phyloP scores from a whole-genome alignment of 2,329 filamentous ascomycete genomes.

The Ophiostoma sp. region DNA sequence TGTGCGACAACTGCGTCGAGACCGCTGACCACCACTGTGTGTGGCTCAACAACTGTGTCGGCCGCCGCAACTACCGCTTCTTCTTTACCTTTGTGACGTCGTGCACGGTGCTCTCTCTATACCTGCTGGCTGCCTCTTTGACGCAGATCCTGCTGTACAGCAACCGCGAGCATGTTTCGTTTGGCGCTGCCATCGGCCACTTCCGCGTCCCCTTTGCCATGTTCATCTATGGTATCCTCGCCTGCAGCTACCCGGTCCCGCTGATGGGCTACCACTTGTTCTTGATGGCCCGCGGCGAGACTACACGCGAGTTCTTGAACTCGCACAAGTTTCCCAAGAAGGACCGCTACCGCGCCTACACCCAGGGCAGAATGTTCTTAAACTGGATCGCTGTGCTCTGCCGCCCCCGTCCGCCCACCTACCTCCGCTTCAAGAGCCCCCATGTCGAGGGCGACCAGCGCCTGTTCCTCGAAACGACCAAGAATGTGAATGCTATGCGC shows the following conservation, averaged over 20 bases:
- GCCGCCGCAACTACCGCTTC: conserved; percentile 94
- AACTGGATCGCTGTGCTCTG: conserved; percentile 83
- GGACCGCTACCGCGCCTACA: conserved; percentile 89
- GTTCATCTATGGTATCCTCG: conserved; percentile 77
- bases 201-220: conserved; percentile 85
- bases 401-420: conserved; percentile 82
- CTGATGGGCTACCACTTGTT: conserved; percentile 89
- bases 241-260: conserved; percentile 76
- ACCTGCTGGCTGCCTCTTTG: conserved; percentile 75
- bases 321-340: conserved; percentile 92
- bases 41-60: conserved; percentile 98
- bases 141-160: conserved; percentile 77
- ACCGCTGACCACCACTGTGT: conserved; percentile 98
- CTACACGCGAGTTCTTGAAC: conserved; percentile 93
- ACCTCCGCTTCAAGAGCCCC: conserved; percentile 78
- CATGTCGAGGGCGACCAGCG: conserved; percentile 84
- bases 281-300: conserved; percentile 87
- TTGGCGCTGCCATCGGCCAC: conserved; percentile 65
- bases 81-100: conserved; percentile 90
- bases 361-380: conserved; percentile 68
- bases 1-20: conserved; percentile 96
- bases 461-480: conserved; percentile 58
- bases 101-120: conserved; percentile 73
- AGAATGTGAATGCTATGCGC: not conserved
- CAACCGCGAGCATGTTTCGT: conserved; percentile 62